Base-by-base conservation (phyloP, 495 filamentous ascomycete genomes). In the Penicillium chermesinum region DNA sequence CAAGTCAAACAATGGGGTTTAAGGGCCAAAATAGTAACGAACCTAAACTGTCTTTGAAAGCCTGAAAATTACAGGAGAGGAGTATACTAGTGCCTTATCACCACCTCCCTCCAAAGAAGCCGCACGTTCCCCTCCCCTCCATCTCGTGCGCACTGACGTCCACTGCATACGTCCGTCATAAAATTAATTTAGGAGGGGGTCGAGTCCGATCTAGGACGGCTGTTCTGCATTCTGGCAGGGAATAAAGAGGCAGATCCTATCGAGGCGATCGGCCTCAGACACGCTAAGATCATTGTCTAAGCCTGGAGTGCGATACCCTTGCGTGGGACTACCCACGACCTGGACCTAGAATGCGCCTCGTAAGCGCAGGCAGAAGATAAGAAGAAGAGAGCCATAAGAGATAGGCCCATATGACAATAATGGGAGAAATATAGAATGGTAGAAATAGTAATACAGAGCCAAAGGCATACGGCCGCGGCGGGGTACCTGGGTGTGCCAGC, bases 121-220 rank as follows among this genome's bases (percentile, higher is more conserved):
- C 21, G 22, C 18, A 25, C 10, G 18, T 20, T 25, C 16, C 30
- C 19, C 30, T 27, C 59, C 55, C 50, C 53, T 52, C 56, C 49
- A 54, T 49, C 41, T 54, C 41, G 32, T 48, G 58, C 54, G 58
- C 58, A 58, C 48, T 58, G 58, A 61, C 54, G 45, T 41, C n/a
- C 10, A 13, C 25, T 37, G 14, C 41, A 44, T 34, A 27, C 41
- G 10, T 46, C 12, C 13, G 2, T n/a, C n/a, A n/a, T n/a, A n/a
- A n/a, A n/a, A n/a, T 37, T 13, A 17, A 10, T 30, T 4, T 30
- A 30, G 25, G 25, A 30, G 25, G 25, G 4, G 25, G 25, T 30
- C 25, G 25, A 30, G 25, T 10, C 33, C 32, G 43, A 30, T 30
- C 25, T 30, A 10, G 25, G 25, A 30, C 10, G 10, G 10, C 25